Evolutionary conservation across 2,329 filamentous ascomycete species (phyloP), one percentile per base, ranked within the genome.

Genomic region (Pseudopithomyces chartarum): DNA sequence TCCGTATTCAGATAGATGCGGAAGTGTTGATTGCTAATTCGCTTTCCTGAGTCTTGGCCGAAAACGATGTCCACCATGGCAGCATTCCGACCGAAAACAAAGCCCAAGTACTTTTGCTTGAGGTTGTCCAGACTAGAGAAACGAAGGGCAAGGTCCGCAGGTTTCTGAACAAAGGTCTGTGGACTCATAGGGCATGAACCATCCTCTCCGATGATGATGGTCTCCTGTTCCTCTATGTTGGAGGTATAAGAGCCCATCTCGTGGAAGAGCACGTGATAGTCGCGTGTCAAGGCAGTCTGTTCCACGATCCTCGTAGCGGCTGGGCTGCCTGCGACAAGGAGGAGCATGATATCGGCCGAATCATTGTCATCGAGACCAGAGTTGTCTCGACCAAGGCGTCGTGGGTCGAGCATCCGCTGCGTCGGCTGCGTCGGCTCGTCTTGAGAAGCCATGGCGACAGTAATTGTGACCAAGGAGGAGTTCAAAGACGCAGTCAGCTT

Each of bases 1-100:
- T 91, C 86, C n/a, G 87, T 81, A 67, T 96, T 99, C 66, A 97
- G 83, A 70, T 90, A 97, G 59, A 99, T 96, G 52, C 92, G 89
- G 73, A 98, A 99, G 73, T 99, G 95, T n/a, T 90, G 84, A 71
- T 98, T 97, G 80, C 94, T 98, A 57, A 99, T 84, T 42, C 90
- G 85, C 72, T 86, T 89, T 51, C 85, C 80, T 0, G 85, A 84
- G 63, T 94, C 89, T 43, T 70, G 82, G 34, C 79, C 75, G 46
- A 91, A 86, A 56, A 88, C 77, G 50, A 91, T 81, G 68, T 99
- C 95, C 75, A 91, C 95, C 33, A 85, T 83, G 44, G 74, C 66
- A 0, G 76, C 65, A 68, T 95, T 94, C 54, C 95, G 87, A 29
- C 95, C 95, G 75, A 99, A 98, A 42, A 86, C 84, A 76, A 96